Evolutionary conservation across 257 asterid genomes (phyloP).

Genomic region (Fraxinus excelsior): DNA sequence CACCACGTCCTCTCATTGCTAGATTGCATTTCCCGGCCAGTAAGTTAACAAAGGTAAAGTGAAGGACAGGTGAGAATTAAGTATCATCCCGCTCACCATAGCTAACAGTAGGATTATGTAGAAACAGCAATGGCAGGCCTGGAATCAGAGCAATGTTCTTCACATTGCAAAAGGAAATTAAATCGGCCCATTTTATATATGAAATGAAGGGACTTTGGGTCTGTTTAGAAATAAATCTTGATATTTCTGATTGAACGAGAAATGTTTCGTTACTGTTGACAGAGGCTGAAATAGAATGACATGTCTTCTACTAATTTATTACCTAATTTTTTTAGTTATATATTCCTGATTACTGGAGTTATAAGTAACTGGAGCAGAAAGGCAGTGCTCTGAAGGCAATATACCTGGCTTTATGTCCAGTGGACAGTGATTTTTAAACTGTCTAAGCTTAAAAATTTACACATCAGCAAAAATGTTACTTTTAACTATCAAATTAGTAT

Average conservation of each 20-base stretch:
- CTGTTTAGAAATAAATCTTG: conserved; percentile 28
- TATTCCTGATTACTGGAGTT: neutral
- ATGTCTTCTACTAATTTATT: conserved; percentile 18
- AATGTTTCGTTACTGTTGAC: neutral
- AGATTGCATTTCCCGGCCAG: conserved; percentile 43
- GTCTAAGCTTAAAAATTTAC: neutral
- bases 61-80: conserved; percentile 46
- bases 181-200: conserved; percentile 26
- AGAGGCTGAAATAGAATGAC: conserved; percentile 25
- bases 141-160: neutral
- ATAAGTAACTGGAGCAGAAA: neutral
- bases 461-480: neutral
- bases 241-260: conserved; percentile 24
- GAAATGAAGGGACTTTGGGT: conserved; percentile 25
- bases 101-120: conserved; percentile 24
- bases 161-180: conserved; percentile 21
- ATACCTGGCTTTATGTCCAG: neutral
- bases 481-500: neutral
- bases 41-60: conserved; percentile 22
- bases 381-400: neutral
- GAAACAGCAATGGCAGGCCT: conserved; percentile 4
- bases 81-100: conserved; percentile 23
- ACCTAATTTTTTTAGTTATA: neutral
- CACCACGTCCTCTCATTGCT: conserved; percentile 41
- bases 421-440: neutral